Evolutionary conservation across 345 rosid species (phyloP).

Genomic region (Eucalyptus polyanthemos): DNA sequence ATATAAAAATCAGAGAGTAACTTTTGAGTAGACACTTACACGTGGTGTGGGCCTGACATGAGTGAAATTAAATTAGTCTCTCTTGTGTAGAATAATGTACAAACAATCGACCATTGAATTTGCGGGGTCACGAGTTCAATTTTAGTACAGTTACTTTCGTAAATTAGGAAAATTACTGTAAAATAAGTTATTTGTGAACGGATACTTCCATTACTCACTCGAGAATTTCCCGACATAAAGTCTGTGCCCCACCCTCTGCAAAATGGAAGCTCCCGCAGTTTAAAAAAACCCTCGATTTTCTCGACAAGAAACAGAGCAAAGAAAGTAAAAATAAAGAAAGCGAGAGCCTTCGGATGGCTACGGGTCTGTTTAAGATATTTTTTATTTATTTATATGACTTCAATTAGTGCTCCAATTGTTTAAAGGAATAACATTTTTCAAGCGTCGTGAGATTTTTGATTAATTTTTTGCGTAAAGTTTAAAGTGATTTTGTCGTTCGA

Average conservation of each 20-base stretch:
- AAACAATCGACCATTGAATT: neutral
- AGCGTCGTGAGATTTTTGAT: neutral
- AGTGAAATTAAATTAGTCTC: neutral
- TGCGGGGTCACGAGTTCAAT: neutral
- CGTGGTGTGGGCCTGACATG: neutral
- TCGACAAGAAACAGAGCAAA: neutral
- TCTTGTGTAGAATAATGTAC: neutral
- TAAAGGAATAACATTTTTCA: neutral
- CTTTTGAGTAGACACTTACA: neutral
- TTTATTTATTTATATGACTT: neutral
- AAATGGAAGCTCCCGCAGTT: neutral
- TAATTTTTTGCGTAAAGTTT: neutral
- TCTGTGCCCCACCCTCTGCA: neutral
- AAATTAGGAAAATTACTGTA: neutral
- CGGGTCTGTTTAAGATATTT: neutral
- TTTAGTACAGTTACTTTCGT: neutral
- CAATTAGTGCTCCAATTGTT: neutral
- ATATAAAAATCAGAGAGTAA: neutral
- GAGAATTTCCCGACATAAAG: neutral
- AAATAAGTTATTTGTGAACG: neutral
- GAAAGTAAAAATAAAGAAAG: neutral
- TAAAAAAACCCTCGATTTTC: neutral
- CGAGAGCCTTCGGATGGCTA: neutral
- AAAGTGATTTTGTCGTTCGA: neutral
- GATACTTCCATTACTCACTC: neutral